Base-by-base conservation (phyloP, 768 basidiomycete species). In the Xerocomellus intermedius region DNA sequence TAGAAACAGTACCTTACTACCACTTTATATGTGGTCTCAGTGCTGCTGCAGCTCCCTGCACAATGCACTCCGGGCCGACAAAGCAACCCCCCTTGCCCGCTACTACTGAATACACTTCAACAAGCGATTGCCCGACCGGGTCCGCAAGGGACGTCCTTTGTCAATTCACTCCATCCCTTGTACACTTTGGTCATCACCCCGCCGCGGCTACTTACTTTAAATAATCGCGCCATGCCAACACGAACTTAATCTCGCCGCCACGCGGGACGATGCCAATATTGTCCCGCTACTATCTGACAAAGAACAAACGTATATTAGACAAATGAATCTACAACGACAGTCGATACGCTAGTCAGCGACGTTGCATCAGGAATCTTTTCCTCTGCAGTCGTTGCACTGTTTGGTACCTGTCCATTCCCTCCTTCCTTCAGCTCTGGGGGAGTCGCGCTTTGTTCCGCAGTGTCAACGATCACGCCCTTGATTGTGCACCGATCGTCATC, bases 401-500 rank as follows among this genome's bases (percentile, higher is more conserved):
- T 50, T 16, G 41, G 41, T 16, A 48, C 38, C 42, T 39, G 51
- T 48, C 50, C 65, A n/a, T 50, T 48, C 45, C 36, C 49, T 13
- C 42, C 53, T 30, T 42, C 48, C 56, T 64, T 66, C 28, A 47
- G 12, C 55, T 56, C 58, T 24, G 55, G 17, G 30, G n/a, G n/a
- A n/a, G 36, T 42, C 32, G 48, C 57, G 21, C 48, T 50, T 36
- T 52, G 59, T 42, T 58, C 61, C 32, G 60, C 59, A 49, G 28
- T 19, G 30, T 65, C 58, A 36, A 68, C 52, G 24, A 63, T 63
- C 39, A 67, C 59, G n/a, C 68, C 67, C 36, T 70, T 64, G 58
- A 72, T 69, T 61, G 75, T 63, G 63, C 76, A 56, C 67, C 77
- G 68, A 77, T 82, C 59, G 73, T 83, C 68, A 54, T 71, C 75